Conservation (phyloP, 495 filamentous ascomycete genomes). For the Amphirosellinia nigrospora region DNA sequence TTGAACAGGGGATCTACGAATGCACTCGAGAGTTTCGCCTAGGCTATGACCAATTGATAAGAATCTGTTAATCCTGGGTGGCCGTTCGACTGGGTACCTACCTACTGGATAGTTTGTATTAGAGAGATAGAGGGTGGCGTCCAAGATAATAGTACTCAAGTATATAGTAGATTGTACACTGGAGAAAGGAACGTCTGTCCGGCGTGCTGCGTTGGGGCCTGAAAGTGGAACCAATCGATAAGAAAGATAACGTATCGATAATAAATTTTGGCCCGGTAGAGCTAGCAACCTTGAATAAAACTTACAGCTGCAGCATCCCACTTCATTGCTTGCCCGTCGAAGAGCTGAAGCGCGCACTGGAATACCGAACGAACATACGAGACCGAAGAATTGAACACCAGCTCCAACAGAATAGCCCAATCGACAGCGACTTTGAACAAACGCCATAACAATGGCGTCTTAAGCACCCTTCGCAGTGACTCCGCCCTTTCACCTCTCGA, state of each 20-base stretch:
- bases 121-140: not conserved
- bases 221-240: not conserved
- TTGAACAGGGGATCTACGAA: constrained; percentile 26
- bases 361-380: not conserved
- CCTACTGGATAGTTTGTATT: not conserved
- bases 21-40: not conserved
- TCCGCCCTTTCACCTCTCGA: constrained; percentile 47
- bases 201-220: too few relatives aligned
- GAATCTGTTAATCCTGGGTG: not conserved
- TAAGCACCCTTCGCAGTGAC: constrained; percentile 40
- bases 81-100: not conserved
- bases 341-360: not conserved
- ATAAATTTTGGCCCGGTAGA: constrained; percentile 27
- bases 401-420: not conserved
- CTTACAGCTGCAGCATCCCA: constrained; percentile 20
- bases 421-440: not conserved
- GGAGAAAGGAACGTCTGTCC: too few relatives aligned
- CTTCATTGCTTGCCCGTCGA: not conserved
- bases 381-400: too few relatives aligned
- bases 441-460: constrained; percentile 31
- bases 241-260: constrained; percentile 27
- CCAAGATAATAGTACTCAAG: not conserved
- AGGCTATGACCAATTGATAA: constrained; percentile 8
- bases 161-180: not conserved
- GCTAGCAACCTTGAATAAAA: constrained; percentile 17